Base-by-base conservation (phyloP, 805 yeast species). In the Debaryomyces hansenii region DNA sequence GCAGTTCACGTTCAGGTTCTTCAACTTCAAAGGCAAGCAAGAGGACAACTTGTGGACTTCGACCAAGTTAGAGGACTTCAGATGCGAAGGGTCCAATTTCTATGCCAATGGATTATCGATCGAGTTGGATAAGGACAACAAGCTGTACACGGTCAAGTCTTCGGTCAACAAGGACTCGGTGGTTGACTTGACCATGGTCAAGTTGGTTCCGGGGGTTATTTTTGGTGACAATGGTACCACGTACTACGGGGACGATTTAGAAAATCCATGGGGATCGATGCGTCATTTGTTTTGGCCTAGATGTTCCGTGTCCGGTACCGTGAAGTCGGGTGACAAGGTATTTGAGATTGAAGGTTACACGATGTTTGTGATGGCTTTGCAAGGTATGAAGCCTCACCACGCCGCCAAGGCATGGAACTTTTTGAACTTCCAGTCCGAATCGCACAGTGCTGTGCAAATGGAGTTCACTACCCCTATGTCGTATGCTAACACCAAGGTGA, bases 301-400 rank as follows among this genome's bases (percentile, higher is more conserved):
- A 66, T 85, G 90, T 66, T 51, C 68, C 16, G 85, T 82, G 39
- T 62, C 59, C 15, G 99, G 99, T 60, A 72, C 80, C 15, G 67
- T 94, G 51, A 74, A 69, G 35, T 64, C 77, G 64, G 42, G 64
- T 42, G 48, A 50, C 32, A 52, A 58, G 44, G 51, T 58, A 3
- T 58, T 75, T 41, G 72, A 66, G 24, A 63, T 79, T 42, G 63
- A 74, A 36, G 83, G 81, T 33, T 64, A 59, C 45, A 68, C 90
- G 41, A 87, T 94, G 96, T 91, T 83, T 62, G 96, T 92, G 44
- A 85, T 88, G 92, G 99, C 99, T 5, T 72, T 90, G 56, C 99
- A 94, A 74, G 98, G 98, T 51, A 91, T 94, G 98, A 94, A 94
- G 69, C 99, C 99, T 7, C 97, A 94, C 68, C 99, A 94, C 69